Base-by-base conservation (phyloP, 495 filamentous ascomycete species). In the Tuber calosporum region DNA sequence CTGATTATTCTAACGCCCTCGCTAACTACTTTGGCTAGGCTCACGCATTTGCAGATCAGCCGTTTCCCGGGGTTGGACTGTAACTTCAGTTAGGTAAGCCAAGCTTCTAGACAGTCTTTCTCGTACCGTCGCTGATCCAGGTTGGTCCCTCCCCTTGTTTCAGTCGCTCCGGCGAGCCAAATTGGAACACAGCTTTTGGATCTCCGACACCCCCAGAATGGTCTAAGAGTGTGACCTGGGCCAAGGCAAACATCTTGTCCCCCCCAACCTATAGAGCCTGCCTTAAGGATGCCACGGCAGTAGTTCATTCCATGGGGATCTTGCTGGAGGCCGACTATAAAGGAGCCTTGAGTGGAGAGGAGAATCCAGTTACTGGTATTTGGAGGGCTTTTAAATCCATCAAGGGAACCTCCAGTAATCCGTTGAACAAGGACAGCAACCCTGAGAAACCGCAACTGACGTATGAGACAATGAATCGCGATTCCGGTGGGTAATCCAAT, bases 311-410 rank as follows among this genome's bases (percentile, higher is more conserved):
- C 75, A 92, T 97, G 89, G 95, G 95, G 9, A 98, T 99, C 70
- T 86, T 99, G n/a, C 87, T 99, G 19, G 95, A 99, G 84, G 94
- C 94, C 11, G 95, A 99, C 83, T 99, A 99, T 86, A 98, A 99
- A 84, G 91, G 91, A 73, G 92, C 97, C 5, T 81, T 99, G 53
- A 88, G 87, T 70, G 96, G 95, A 26, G 87, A 86, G 68, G 93
- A 95, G 78, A 91, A 90, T 0, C 87, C 92, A 6, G 81, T 94
- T 70, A 82, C 88, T 1, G 93, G 93, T 0, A 83, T 99, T 5
- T 86, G 87, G 71, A 88, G 89, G 69, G 93, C 92, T 53, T 98
- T 97, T 77, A 87, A 89, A 72, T 81, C 86, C 7, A 87, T 85
- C 5, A 91, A 91, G 79, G 73, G 79, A 17, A 90, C 88, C 7